Percentiles rank a stretch among this genome's conserved stretches.
These are phyloP conservation scores for Mimosa pudica DNA, from an alignment of 306 rosid species.

Conservation along the genomic window DNA sequence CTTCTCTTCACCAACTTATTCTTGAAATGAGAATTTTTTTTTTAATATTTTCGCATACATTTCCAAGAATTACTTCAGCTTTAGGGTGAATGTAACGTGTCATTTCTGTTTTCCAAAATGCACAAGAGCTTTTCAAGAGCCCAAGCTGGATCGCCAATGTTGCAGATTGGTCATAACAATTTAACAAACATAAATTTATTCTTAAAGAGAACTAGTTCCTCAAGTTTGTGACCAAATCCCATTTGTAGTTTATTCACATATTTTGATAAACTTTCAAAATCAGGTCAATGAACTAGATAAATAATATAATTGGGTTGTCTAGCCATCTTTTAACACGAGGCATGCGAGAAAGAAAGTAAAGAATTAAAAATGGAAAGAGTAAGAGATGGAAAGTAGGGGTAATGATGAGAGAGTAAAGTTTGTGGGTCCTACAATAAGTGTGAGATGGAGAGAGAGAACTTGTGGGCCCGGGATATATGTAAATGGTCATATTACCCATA, in stretches of 20 bases:
- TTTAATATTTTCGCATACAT: background rate
- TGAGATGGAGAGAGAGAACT: too few relatives aligned
- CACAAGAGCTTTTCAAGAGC: background rate
- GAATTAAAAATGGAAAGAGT: too few relatives aligned
- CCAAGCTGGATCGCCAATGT: background rate
- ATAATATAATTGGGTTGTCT: background rate
- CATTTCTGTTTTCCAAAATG: constrained; percentile 8
- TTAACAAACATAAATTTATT: background rate
- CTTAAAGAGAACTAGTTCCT: background rate
- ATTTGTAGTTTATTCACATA: background rate
- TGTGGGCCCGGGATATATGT: too few relatives aligned
- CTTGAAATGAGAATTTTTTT: background rate
- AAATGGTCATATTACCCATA: too few relatives aligned
- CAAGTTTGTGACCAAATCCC: background rate
- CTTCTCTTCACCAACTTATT: constrained; percentile 18
- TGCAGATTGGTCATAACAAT: background rate
- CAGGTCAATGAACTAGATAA: background rate
- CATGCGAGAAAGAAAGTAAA: too few relatives aligned
- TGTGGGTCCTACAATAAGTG: too few relatives aligned
- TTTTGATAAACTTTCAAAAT: background rate
- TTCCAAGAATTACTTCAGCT: background rate
- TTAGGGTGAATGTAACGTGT: background rate
- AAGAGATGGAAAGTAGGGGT: too few relatives aligned
- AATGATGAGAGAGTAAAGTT: too few relatives aligned
- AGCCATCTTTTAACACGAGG: background rate